Evolutionary conservation across 768 basidiomycete species (phyloP).

Genomic region (Hydnomerulius pinastri): DNA sequence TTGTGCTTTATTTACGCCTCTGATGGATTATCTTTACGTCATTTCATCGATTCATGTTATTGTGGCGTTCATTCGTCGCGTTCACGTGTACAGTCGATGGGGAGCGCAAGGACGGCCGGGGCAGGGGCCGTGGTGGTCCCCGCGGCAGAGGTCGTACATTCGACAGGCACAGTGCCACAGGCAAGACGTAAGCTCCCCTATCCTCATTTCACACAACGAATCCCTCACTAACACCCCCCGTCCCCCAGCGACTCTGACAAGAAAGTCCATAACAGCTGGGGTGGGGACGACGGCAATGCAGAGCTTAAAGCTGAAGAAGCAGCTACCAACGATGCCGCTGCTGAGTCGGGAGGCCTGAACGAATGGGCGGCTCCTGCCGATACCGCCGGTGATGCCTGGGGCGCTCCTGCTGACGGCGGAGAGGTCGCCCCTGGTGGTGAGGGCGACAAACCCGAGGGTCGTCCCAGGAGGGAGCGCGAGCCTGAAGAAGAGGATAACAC

Average conservation of each 20-base stretch:
- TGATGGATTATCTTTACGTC: neutral
- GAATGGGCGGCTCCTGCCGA: constrained; percentile 38
- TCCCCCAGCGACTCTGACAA: constrained; percentile 84
- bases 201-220: neutral
- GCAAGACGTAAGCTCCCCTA: constrained; percentile 63
- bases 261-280: constrained; percentile 94
- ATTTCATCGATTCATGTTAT: neutral
- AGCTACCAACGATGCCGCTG: constrained; percentile 69
- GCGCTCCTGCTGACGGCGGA: constrained; percentile 25
- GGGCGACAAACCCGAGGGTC: constrained; percentile 40
- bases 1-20: constrained; percentile 3
- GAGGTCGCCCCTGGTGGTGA: constrained; percentile 38
- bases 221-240: constrained; percentile 14
- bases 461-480: constrained; percentile 54
- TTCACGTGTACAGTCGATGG: constrained; percentile 37
- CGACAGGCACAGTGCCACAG: constrained; percentile 87
- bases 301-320: constrained; percentile 83
- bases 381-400: constrained; percentile 30
- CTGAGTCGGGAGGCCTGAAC: constrained; percentile 40
- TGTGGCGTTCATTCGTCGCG: neutral
- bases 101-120: constrained; percentile 46
- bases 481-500: constrained; percentile 91
- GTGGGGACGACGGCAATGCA: constrained; percentile 82
- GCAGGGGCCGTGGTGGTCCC: constrained; percentile 47
- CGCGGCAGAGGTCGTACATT: constrained; percentile 69